Base-by-base conservation (phyloP, 139 green algal species). In the Dunaliella primolecta region DNA sequence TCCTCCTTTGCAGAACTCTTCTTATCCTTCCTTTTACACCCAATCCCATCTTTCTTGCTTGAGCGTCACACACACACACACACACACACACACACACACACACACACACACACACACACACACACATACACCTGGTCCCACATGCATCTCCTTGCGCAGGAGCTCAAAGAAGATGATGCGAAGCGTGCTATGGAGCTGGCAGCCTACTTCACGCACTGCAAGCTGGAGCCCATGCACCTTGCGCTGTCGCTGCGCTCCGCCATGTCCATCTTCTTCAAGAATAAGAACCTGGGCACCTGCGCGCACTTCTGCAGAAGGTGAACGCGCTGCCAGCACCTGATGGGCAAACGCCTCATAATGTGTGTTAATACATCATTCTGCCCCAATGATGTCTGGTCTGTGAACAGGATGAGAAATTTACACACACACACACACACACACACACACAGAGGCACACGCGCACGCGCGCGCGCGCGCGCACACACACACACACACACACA, bases 201-300 rank as follows among this genome's bases (percentile, higher is more conserved):
- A 25, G 97, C 96, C 20, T 99, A 99, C 93, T 99, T 99, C 92
- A 99, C 97, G 30, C 97, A 99, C 93, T 98, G 93, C 93, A 93
- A 94, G 36, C 87, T 94, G 88, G 92, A 96, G 92, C 93, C 95
- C 0, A 93, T 98, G 86, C 97, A 99, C 93, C 81, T 92, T 83
- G 93, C 92, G 71, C 95, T 99, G 33, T 87, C 85, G 20, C 91
- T 99, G 83, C 91, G 95, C 81, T 93, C 89, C 3, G 97, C 97
- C 70, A 99, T 99, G 96, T 93, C 89, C 46, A 92, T 95, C 56
- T 97, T 97, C 92, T 99, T 96, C 97, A 99, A 99, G 93, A 84
- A 97, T 30, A 97, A 98, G 87, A 98, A 98, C 90, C 77, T 93
- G 81, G 90, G 88, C 88, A 98, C 94, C 0, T 96, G 93, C 82